Conservation (phyloP, 805 yeast species). For the Barnettozyma wickerhamii region DNA sequence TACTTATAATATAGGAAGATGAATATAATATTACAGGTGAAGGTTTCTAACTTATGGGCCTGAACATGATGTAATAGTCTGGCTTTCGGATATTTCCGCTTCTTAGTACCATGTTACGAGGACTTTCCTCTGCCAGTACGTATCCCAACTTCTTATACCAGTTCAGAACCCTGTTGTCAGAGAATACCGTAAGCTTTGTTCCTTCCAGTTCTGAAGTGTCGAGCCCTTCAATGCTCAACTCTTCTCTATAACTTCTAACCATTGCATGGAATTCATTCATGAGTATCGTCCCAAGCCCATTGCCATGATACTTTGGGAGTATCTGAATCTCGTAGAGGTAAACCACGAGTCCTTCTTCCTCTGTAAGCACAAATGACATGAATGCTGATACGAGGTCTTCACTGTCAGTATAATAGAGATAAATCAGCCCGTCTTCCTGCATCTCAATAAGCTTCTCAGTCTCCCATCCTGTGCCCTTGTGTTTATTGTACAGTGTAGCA, state of each 20-base stretch:
- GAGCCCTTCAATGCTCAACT: constrained; percentile 2
- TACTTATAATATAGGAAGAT: too few relatives aligned
- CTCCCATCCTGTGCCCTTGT: constrained; percentile 23
- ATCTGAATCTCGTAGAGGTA: constrained; percentile 59
- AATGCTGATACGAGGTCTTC: constrained; percentile 33
- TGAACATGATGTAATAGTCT: constrained; percentile 35
- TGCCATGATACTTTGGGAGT: constrained; percentile 29
- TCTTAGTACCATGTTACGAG: constrained; percentile 37
- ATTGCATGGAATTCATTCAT: constrained; percentile 33
- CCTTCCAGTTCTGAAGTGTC: constrained; percentile 10
- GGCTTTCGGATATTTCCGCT: constrained; percentile 39
- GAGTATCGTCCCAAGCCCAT: constrained; percentile 36
- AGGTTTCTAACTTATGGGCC: neutral
- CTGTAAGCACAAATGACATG: constrained; percentile 41
- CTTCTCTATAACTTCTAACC: constrained; percentile 18
- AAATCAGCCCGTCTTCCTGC: constrained; percentile 29
- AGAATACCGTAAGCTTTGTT: constrained; percentile 44
- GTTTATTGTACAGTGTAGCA: constrained; percentile 11
- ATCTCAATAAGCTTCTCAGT: constrained; percentile 38
- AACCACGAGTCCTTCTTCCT: constrained; percentile 37
- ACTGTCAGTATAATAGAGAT: constrained; percentile 7
- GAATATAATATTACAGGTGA: too few relatives aligned
- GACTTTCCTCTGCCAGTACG: constrained; percentile 36
- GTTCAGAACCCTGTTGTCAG: constrained; percentile 38
- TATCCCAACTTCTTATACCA: constrained; percentile 45